phyloP scores from a whole-genome alignment of 805 yeast genomes.

The Phaffomyces thermotolerans region DNA sequence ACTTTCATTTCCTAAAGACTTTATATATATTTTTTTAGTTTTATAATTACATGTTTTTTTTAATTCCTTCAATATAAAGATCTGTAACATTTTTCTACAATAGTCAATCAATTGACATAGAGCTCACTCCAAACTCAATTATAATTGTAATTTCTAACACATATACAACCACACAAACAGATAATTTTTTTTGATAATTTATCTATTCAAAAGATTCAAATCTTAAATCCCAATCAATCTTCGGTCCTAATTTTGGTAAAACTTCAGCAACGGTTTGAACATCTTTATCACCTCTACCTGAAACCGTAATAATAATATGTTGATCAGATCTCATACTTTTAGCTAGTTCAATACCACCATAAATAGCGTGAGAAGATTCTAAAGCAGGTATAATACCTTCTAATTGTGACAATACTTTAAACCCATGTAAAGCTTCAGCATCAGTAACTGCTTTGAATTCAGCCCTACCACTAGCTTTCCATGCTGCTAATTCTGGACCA shows the following conservation, averaged over 20 bases:
- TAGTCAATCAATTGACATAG: no score
- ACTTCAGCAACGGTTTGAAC: constrained; percentile 96
- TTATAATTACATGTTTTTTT: no score
- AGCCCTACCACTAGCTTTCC: constrained; percentile 94
- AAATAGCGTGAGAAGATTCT: constrained; percentile 95
- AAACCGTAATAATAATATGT: constrained; percentile 78
- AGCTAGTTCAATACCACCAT: constrained; percentile 85
- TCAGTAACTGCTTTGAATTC: constrained; percentile 88
- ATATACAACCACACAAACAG: no score
- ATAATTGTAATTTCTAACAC: background rate
- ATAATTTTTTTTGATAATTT: background rate
- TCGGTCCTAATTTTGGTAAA: constrained; percentile 81
- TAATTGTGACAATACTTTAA: constrained; percentile 77
- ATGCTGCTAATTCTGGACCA: constrained; percentile 93
- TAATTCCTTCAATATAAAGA: no score
- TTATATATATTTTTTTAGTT: no score
- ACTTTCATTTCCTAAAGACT: no score
- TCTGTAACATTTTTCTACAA: no score
- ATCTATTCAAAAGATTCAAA: constrained; percentile 42
- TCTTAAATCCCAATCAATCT: constrained; percentile 94
- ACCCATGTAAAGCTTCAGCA: constrained; percentile 90
- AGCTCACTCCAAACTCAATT: no score
- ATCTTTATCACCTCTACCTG: constrained; percentile 99
- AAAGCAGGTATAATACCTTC: constrained; percentile 99
- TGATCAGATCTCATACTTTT: constrained; percentile 72